A percentile compares a stretch with the other conserved stretches of the same genome.
Evolutionary conservation across 2,329 filamentous ascomycete genomes (phyloP).

Genomic region (Pyrenophora tritici-repentis): DNA sequence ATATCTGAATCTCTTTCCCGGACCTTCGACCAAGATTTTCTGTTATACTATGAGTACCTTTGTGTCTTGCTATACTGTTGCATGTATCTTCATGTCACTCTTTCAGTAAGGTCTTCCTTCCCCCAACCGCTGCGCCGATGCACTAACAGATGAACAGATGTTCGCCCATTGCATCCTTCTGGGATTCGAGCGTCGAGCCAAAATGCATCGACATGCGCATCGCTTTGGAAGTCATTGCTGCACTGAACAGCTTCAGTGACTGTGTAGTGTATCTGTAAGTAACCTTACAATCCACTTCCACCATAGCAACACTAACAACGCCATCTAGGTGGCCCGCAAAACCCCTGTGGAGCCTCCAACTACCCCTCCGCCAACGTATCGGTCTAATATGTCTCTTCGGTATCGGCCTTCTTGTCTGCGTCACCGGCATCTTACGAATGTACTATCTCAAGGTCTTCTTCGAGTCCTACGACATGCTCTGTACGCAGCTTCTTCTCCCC

Average conservation of each 20-base stretch:
- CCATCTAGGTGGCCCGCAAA: slow-evolving; percentile 30
- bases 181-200: slow-evolving; percentile 20
- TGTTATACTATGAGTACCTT: slow-evolving; percentile 25
- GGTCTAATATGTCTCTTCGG: slow-evolving; percentile 36
- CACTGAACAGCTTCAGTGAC: slow-evolving; percentile 38
- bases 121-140: not conserved
- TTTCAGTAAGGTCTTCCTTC: slow-evolving; percentile 22
- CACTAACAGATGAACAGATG: slow-evolving; percentile 10
- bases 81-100: slow-evolving; percentile 28
- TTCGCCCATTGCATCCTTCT: slow-evolving; percentile 27
- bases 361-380: slow-evolving; percentile 35
- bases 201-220: slow-evolving; percentile 36
- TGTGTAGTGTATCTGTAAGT: slow-evolving; percentile 36
- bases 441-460: slow-evolving; percentile 39
- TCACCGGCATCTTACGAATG: slow-evolving; percentile 34
- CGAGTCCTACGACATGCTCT: slow-evolving; percentile 29
- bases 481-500: slow-evolving; percentile 14
- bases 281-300: not conserved
- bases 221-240: slow-evolving; percentile 32
- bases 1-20: slow-evolving; percentile 37
- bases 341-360: slow-evolving; percentile 32
- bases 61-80: slow-evolving; percentile 25
- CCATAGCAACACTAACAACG: not conserved
- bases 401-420: slow-evolving; percentile 33
- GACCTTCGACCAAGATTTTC: slow-evolving; percentile 27